A percentile compares a stretch with the other conserved stretches of the same genome.
These are phyloP conservation scores for Fremontodendron californicum DNA, from an alignment of 345 rosid species.

Conservation along the genomic window DNA sequence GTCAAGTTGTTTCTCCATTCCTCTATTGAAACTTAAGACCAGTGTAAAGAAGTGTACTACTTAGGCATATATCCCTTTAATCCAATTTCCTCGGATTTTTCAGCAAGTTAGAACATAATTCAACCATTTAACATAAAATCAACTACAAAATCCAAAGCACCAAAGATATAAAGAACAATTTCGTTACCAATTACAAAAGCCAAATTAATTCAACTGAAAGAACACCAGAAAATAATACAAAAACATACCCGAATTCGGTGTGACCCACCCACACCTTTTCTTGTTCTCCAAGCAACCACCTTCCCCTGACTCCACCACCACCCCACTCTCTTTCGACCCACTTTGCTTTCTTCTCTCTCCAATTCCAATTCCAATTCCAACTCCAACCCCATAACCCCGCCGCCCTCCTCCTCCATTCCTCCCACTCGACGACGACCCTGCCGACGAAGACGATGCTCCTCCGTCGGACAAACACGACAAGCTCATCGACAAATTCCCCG, in stretches of 20 bases:
- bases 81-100: neutral
- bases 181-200: neutral
- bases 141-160: neutral
- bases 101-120: neutral
- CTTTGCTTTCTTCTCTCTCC: conserved; percentile 20
- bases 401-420: conserved; percentile 32
- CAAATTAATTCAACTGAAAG: neutral
- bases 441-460: conserved; percentile 47
- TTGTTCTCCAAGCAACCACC: conserved; percentile 44
- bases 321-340: conserved; percentile 26
- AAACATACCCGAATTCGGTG: conserved; percentile 63
- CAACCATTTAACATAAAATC: neutral
- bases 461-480: conserved; percentile 74
- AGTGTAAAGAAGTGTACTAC: neutral
- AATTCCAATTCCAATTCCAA: no score
- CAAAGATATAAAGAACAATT: neutral
- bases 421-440: conserved; percentile 64
- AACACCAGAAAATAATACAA: neutral
- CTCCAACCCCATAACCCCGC: conserved; percentile 21
- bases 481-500: conserved; percentile 38
- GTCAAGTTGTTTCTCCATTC: neutral
- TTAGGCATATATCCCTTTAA: neutral
- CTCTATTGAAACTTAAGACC: neutral
- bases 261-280: conserved; percentile 77
- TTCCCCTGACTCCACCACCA: conserved; percentile 15